Conservation (phyloP, 2,329 filamentous ascomycete genomes). For the Fusarium sterilihyphosum region DNA sequence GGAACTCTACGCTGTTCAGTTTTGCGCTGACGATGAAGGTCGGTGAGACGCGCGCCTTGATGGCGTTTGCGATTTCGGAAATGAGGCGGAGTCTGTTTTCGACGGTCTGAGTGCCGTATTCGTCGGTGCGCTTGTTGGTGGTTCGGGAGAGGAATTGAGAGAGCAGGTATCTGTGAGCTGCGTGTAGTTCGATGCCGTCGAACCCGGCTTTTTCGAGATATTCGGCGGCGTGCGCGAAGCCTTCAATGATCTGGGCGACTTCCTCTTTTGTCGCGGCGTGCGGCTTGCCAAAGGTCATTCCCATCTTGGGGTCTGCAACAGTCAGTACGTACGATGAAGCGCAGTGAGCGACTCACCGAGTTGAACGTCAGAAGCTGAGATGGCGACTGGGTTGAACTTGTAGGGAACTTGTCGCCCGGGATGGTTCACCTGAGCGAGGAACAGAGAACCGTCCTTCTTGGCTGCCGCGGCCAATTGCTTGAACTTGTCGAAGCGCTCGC, state of each 20-base stretch:
- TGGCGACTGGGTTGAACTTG: slow-evolving; percentile 48
- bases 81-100: slow-evolving; percentile 58
- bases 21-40: slow-evolving; percentile 62
- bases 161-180: slow-evolving; percentile 64
- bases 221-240: slow-evolving; percentile 70
- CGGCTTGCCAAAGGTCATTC: slow-evolving; percentile 57
- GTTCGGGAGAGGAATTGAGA: slow-evolving; percentile 61
- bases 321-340: too few relatives aligned
- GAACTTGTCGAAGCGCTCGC: slow-evolving; percentile 71
- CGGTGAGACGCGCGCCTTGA: slow-evolving; percentile 45
- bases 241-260: slow-evolving; percentile 66
- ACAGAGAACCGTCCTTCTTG: slow-evolving; percentile 68
- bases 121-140: slow-evolving; percentile 62
- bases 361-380: slow-evolving; percentile 55
- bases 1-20: slow-evolving; percentile 66
- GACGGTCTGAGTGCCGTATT: slow-evolving; percentile 56
- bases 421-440: slow-evolving; percentile 67
- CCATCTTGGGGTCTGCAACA: slow-evolving; percentile 33
- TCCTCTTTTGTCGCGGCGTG: slow-evolving; percentile 64
- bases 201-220: slow-evolving; percentile 71
- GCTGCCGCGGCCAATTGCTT: slow-evolving; percentile 62
- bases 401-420: slow-evolving; percentile 56
- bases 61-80: slow-evolving; percentile 52
- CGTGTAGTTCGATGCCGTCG: slow-evolving; percentile 62
- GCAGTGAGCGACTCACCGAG: slow-evolving; percentile 27